These are phyloP conservation scores for Dalbergia oliveri DNA, from an alignment of 306 rosid genomes.

Conservation along the genomic window DNA sequence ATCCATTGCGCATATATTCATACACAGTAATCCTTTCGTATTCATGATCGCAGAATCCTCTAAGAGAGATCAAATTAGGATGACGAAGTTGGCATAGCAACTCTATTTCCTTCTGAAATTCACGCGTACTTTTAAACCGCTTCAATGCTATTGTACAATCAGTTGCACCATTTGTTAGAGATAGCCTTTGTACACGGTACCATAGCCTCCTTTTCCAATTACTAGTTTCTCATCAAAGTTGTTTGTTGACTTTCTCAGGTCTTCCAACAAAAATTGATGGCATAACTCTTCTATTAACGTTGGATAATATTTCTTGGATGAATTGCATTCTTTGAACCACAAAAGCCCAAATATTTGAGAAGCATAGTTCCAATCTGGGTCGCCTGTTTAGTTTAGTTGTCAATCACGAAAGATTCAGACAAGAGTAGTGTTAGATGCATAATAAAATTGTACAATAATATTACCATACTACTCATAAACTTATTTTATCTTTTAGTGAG, in stretches of 20 bases:
- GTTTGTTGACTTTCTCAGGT: conserved; percentile 28
- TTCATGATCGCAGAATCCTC: conserved; percentile 32
- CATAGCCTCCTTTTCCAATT: not conserved
- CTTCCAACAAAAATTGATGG: conserved; percentile 31
- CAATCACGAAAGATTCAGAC: too few relatives aligned
- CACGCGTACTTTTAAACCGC: too few relatives aligned
- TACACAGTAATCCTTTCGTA: conserved; percentile 25
- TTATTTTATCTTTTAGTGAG: too few relatives aligned
- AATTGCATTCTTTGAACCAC: not conserved
- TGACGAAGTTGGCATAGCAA: conserved; percentile 33
- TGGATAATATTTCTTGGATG: not conserved
- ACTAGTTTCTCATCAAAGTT: conserved; percentile 19
- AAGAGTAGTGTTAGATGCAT: too few relatives aligned
- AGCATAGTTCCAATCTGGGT: conserved; percentile 20
- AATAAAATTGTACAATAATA: too few relatives aligned
- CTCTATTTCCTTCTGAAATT: conserved; percentile 23
- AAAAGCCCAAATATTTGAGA: not conserved
- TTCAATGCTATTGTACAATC: not conserved
- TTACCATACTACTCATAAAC: too few relatives aligned
- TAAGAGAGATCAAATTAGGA: conserved; percentile 26
- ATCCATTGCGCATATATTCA: conserved; percentile 17
- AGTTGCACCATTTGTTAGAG: not conserved
- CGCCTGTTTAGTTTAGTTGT: not conserved
- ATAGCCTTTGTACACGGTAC: conserved; percentile 30
- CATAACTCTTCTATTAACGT: conserved; percentile 36